phyloP scores from a whole-genome alignment of 768 basidiomycete species.

The Boletellus emodensis region DNA sequence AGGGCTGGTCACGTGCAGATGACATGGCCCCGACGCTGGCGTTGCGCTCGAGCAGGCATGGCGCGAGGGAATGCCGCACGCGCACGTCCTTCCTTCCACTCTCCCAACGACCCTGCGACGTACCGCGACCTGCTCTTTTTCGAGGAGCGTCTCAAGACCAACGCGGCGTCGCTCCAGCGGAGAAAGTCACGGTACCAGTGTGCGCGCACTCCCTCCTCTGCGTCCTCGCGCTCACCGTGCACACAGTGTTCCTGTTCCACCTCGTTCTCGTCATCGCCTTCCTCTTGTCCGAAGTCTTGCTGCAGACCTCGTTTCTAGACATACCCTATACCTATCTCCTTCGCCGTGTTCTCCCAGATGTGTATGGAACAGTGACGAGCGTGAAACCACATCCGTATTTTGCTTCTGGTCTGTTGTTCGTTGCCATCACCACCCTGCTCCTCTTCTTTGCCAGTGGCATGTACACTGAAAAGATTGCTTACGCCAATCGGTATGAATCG shows the following conservation, averaged over 20 bases:
- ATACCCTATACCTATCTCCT: conserved; percentile 57
- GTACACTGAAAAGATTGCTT: conserved; percentile 94
- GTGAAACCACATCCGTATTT: conserved; percentile 68
- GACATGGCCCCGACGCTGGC: not conserved
- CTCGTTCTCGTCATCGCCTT: conserved; percentile 66
- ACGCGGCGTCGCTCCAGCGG: conserved; percentile 73
- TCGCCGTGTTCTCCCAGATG: conserved; percentile 47
- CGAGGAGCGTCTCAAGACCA: conserved; percentile 95
- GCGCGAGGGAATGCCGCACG: conserved; percentile 22
- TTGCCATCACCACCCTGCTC: conserved; percentile 83
- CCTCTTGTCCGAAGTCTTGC: conserved; percentile 69
- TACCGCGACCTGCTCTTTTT: conserved; percentile 88
- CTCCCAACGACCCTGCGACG: conserved; percentile 72
- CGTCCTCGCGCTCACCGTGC: conserved; percentile 14
- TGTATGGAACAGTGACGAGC: conserved; percentile 37
- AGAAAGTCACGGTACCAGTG: conserved; percentile 82
- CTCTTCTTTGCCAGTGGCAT: conserved; percentile 96
- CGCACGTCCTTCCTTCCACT: conserved; percentile 42
- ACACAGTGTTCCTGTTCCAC: conserved; percentile 69
- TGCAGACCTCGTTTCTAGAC: conserved; percentile 62
- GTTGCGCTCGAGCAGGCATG: conserved; percentile 12
- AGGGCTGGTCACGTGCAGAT: conserved; percentile 19
- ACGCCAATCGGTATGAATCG: conserved; percentile 80
- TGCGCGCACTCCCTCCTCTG: conserved; percentile 35
- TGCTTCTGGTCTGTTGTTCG: conserved; percentile 75